A percentile compares a stretch with the other conserved stretches of the same genome.
Evolutionary conservation across 768 basidiomycete species (phyloP).

Genomic region (Phanerochaete sordida): DNA sequence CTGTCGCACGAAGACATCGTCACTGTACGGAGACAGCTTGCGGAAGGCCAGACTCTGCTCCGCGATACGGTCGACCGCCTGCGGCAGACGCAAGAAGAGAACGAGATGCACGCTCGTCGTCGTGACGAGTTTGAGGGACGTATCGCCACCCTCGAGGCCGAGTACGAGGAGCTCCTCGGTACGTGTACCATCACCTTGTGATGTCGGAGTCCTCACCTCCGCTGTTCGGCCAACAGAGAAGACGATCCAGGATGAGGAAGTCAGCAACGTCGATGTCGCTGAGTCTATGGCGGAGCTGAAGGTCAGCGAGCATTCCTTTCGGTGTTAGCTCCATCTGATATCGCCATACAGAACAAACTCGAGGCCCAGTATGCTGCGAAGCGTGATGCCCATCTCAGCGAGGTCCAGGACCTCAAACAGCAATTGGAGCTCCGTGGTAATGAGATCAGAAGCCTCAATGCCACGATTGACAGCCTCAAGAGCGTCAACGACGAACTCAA

Average conservation of each 20-base stretch:
- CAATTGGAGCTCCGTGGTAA: constrained; percentile 82
- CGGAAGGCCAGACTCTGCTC: constrained; percentile 81
- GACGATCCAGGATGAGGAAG: constrained; percentile 86
- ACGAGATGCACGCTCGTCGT: constrained; percentile 76
- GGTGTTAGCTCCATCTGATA: constrained; percentile 12
- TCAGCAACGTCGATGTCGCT: constrained; percentile 75
- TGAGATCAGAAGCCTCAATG: constrained; percentile 81
- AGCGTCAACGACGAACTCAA: constrained; percentile 98
- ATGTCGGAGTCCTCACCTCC: neutral
- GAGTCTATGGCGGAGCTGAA: constrained; percentile 91
- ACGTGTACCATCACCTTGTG: constrained; percentile 23
- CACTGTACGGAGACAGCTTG: constrained; percentile 80
- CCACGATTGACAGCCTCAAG: constrained; percentile 88
- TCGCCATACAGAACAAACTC: constrained; percentile 68
- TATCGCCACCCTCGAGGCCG: constrained; percentile 76
- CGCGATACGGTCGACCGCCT: constrained; percentile 89
- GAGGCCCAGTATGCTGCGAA: constrained; percentile 92
- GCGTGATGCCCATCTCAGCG: constrained; percentile 83
- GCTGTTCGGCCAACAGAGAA: constrained; percentile 56
- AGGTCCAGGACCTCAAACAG: constrained; percentile 83
- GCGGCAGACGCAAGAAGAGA: constrained; percentile 89
- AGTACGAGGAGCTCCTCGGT: constrained; percentile 97
- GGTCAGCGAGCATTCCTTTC: constrained; percentile 39
- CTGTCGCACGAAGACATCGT: constrained; percentile 77
- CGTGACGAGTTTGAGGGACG: constrained; percentile 87